Conservation (phyloP, 1,284 basidiomycete species). For the Malassezia obtusa region DNA sequence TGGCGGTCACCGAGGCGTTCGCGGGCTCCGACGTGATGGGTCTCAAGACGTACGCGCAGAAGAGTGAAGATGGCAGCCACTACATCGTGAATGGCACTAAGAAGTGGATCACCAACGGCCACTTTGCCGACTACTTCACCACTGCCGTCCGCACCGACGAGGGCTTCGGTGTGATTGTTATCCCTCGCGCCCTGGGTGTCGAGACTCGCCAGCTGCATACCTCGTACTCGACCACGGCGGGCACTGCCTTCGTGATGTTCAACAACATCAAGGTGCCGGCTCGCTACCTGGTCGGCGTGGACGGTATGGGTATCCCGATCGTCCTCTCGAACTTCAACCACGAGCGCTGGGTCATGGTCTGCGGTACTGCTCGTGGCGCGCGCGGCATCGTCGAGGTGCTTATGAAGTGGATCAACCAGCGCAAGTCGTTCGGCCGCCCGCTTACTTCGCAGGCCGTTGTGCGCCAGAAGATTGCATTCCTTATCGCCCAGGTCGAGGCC, state of each 20-base stretch:
- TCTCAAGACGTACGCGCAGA: slow-evolving; percentile 63
- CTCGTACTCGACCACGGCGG: slow-evolving; percentile 47
- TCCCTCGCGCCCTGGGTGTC: slow-evolving; percentile 54
- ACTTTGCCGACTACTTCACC: slow-evolving; percentile 53
- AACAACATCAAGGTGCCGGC: slow-evolving; percentile 76
- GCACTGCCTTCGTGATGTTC: slow-evolving; percentile 74
- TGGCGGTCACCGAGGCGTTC: slow-evolving; percentile 82
- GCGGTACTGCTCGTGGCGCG: slow-evolving; percentile 58
- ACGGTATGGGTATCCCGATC: slow-evolving; percentile 70
- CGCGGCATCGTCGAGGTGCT: slow-evolving; percentile 39
- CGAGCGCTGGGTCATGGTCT: slow-evolving; percentile 60
- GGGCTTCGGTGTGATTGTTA: slow-evolving; percentile 73
- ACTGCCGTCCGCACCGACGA: slow-evolving; percentile 54
- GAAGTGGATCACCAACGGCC: slow-evolving; percentile 84
- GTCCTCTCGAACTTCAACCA: slow-evolving; percentile 53
- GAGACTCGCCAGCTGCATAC: slow-evolving; percentile 71
- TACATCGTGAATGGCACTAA: slow-evolving; percentile 50
- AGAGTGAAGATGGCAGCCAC: slow-evolving; percentile 66
- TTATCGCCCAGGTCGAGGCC: slow-evolving; percentile 74
- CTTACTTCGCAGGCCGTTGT: slow-evolving; percentile 73
- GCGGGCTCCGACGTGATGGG: slow-evolving; percentile 75
- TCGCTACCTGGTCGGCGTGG: slow-evolving; percentile 74
- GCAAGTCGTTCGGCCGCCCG: slow-evolving; percentile 52
- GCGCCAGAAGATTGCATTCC: slow-evolving; percentile 68
- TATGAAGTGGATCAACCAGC: slow-evolving; percentile 46